Evolutionary conservation across 179 eudicot genomes (phyloP).

Genomic region (Carnegiea gigantea): DNA sequence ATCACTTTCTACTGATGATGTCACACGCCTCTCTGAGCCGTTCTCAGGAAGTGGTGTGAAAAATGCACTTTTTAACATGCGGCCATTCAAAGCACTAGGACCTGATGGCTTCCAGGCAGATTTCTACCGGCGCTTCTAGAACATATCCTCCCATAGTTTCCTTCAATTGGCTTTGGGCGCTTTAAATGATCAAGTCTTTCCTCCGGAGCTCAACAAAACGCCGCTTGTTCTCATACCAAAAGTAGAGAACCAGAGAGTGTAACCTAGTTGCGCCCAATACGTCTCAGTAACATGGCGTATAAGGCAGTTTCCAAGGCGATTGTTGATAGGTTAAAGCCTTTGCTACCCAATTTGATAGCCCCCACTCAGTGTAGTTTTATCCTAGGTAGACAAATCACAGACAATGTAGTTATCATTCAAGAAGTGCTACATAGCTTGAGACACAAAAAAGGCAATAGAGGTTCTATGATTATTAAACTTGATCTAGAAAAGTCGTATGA

Average conservation of each 20-base stretch:
- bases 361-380: not conserved
- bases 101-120: no score
- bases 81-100: no score
- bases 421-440: not conserved
- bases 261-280: not conserved
- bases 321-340: not conserved
- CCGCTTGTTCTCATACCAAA: no score
- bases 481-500: constrained; percentile 1
- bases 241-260: not conserved
- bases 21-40: no score
- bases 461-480: not conserved
- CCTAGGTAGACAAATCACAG: not conserved
- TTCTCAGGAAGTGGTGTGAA: no score
- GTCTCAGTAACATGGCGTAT: not conserved
- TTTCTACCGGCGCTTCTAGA: no score
- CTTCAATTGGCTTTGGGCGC: no score
- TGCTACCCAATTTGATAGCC: not conserved
- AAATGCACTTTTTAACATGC: no score
- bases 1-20: no score
- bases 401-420: constrained; percentile 3
- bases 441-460: not conserved
- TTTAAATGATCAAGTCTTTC: not conserved
- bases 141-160: no score
- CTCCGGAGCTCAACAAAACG: no score
- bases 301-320: not conserved